Percentiles rank a stretch among this genome's conserved stretches.
Evolutionary conservation across 306 rosid genomes (phyloP).

Genomic region (Echinosophora koreensis): DNA sequence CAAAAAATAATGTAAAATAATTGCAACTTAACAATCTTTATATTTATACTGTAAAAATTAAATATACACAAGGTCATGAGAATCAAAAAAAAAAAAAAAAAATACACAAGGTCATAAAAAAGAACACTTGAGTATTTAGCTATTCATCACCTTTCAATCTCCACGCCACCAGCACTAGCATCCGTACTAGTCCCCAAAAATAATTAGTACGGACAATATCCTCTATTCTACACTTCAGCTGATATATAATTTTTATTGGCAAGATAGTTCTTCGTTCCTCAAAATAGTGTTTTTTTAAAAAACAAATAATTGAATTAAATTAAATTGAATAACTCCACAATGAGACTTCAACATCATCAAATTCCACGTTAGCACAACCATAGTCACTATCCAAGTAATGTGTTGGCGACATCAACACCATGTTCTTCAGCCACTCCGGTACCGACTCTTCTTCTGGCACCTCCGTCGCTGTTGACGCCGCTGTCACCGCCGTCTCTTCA

Average conservation of each 20-base stretch:
- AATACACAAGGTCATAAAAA: neutral
- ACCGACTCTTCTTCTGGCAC: conserved; percentile 47
- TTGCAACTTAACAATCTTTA: too few species aligned
- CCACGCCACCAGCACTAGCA: neutral
- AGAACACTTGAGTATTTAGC: neutral
- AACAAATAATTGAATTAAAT: neutral
- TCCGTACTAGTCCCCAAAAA: conserved; percentile 27
- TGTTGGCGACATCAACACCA: conserved; percentile 68
- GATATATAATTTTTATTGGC: too few species aligned
- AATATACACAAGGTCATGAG: neutral
- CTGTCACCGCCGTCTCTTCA: neutral
- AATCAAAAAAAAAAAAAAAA: too few species aligned
- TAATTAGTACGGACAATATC: conserved; percentile 12
- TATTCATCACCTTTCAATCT: neutral
- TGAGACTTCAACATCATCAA: conserved; percentile 52
- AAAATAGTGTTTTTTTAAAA: neutral
- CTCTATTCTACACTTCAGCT: neutral
- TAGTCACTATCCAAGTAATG: conserved; percentile 32
- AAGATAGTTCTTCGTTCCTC: neutral
- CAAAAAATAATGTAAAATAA: too few species aligned
- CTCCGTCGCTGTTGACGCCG: neutral
- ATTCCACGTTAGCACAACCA: conserved; percentile 57
- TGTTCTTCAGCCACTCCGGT: conserved; percentile 66
- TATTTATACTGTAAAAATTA: too few species aligned
- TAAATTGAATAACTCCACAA: conserved; percentile 66